Conservation (phyloP, 169 alveolate species). For the Cryptosporidium meleagridis region DNA sequence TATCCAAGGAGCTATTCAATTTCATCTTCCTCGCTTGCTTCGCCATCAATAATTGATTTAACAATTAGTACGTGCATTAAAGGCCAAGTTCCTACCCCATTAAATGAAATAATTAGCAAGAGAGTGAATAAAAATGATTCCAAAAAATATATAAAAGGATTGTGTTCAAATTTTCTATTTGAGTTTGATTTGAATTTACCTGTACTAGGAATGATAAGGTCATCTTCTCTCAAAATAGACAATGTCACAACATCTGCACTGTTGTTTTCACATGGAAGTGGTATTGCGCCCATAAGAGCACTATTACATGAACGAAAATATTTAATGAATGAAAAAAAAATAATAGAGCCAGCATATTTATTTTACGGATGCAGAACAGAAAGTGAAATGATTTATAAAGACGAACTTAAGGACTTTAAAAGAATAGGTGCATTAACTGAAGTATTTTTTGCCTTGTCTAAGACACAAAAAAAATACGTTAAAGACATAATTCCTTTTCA, state of each 20-base stretch:
- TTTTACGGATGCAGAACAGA: slow-evolving; percentile 71
- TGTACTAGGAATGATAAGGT: slow-evolving; percentile 20
- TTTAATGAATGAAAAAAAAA: not conserved
- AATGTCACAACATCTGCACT: not conserved
- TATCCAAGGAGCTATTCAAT: slow-evolving; percentile 59
- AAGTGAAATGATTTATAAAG: slow-evolving; percentile 26
- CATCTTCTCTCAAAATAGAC: slow-evolving; percentile 2
- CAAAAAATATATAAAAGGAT: not conserved
- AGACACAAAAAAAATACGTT: slow-evolving; percentile 8
- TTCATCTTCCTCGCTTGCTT: slow-evolving; percentile 44
- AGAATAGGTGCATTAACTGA: slow-evolving; percentile 5
- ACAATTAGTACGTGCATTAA: slow-evolving; percentile 42
- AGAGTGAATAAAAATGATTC: not conserved
- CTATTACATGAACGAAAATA: slow-evolving; percentile 35
- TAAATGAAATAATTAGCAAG: not conserved
- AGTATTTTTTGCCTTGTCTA: slow-evolving; percentile 47
- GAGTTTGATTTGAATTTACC: not conserved
- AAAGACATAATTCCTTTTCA: slow-evolving; percentile 1
- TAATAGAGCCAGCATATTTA: not conserved
- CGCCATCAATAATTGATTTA: slow-evolving; percentile 5
- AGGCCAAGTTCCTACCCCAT: not conserved
- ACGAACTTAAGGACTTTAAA: slow-evolving; percentile 36
- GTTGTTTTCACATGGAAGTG: slow-evolving; percentile 61
- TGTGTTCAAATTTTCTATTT: slow-evolving; percentile 45
- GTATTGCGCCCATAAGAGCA: slow-evolving; percentile 69